A percentile compares a stretch with the other conserved stretches of the same genome.
Evolutionary conservation across 257 asterid genomes (phyloP).

Genomic region (Solanum verrucosum): DNA sequence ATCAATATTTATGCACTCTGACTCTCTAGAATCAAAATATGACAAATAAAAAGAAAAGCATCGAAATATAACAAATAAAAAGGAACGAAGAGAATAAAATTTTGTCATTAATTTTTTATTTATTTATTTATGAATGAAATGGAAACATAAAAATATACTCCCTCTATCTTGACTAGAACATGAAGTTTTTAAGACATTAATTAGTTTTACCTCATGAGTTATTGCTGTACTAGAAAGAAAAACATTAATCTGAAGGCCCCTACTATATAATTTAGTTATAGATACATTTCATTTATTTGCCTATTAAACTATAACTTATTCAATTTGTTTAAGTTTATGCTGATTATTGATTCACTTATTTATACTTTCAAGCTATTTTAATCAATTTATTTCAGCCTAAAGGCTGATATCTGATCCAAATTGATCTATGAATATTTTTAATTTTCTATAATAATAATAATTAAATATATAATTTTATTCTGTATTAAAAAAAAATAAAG

Average conservation of each 20-base stretch:
- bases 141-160: background rate
- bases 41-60: too few species aligned
- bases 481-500: too few species aligned
- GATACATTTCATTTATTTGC: background rate
- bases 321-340: background rate
- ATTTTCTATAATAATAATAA: background rate
- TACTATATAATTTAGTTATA: background rate
- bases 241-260: background rate
- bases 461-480: too few species aligned
- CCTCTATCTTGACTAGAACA: background rate
- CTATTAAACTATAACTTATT: too few species aligned
- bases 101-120: background rate
- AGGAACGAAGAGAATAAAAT: too few species aligned
- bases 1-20: background rate
- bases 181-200: background rate
- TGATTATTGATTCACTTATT: too few species aligned
- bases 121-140: background rate
- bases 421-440: too few species aligned
- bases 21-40: background rate
- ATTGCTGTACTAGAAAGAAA: background rate
- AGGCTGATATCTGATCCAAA: background rate
- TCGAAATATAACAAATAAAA: too few species aligned
- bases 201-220: background rate
- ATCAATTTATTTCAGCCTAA: background rate
- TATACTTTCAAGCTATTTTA: too few species aligned